Percentiles rank a stretch among this genome's conserved stretches.
Evolutionary conservation across 2,329 filamentous ascomycete species (phyloP).

Genomic region (Leptographium radiaticola): DNA sequence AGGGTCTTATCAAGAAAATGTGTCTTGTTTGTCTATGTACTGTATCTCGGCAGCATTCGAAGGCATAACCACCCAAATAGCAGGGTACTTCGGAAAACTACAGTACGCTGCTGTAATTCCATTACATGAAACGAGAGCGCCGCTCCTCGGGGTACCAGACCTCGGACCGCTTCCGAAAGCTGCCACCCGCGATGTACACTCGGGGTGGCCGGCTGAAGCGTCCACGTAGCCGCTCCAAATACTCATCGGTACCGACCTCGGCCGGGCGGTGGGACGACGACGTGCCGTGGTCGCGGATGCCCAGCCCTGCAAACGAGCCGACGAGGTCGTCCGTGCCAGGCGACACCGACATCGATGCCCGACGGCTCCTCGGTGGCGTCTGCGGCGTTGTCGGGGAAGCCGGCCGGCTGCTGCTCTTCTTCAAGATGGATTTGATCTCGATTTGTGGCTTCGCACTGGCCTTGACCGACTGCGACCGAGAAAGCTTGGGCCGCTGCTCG

Average conservation of each 20-base stretch:
- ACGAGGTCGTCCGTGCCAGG: constrained; percentile 2
- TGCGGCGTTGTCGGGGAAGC: not conserved
- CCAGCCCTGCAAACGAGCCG: constrained; percentile 4
- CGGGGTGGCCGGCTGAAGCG: constrained; percentile 13
- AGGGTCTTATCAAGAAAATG: no score
- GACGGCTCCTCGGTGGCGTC: not conserved
- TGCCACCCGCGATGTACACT: constrained; percentile 9
- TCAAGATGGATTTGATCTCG: constrained; percentile 19
- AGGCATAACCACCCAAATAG: not conserved
- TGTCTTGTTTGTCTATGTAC: no score
- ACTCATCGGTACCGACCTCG: constrained; percentile 4
- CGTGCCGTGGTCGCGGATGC: constrained; percentile 1
- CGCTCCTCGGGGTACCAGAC: constrained; percentile 13
- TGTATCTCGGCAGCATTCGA: no score
- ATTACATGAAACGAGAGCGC: constrained; percentile 10
- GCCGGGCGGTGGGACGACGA: not conserved
- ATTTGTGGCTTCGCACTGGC: constrained; percentile 7
- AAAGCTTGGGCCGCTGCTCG: constrained; percentile 14
- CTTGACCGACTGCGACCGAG: constrained; percentile 6
- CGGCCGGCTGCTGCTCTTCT: constrained; percentile 10
- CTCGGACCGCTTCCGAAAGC: constrained; percentile 13
- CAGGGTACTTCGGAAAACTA: not conserved
- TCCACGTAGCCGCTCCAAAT: constrained; percentile 12
- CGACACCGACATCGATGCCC: not conserved
- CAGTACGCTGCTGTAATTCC: not conserved